Evolutionary conservation across 2,329 filamentous ascomycete genomes (phyloP).

Genomic region (Biscogniauxia sp.): DNA sequence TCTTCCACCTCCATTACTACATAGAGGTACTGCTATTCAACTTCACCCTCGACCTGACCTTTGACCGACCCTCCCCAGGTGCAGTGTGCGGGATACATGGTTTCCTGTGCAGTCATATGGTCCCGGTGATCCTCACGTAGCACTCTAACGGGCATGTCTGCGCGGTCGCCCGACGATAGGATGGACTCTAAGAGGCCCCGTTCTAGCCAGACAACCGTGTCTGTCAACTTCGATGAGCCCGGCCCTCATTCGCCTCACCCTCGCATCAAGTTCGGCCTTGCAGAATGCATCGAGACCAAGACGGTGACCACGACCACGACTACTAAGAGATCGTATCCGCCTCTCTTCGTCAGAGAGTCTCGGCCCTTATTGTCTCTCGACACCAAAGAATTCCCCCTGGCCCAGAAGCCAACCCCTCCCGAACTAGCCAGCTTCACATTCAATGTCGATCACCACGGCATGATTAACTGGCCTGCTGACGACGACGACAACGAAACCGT

Average conservation of each 20-base stretch:
- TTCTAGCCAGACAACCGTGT: constrained; percentile 42
- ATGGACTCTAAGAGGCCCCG: constrained; percentile 33
- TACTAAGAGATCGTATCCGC: constrained; percentile 79
- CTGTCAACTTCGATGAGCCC: constrained; percentile 47
- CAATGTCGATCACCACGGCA: constrained; percentile 60
- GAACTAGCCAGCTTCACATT: constrained; percentile 77
- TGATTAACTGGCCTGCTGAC: constrained; percentile 35
- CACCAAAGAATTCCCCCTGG: constrained; percentile 85
- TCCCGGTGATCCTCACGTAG: not conserved
- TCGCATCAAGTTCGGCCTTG: constrained; percentile 54
- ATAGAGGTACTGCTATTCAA: not conserved
- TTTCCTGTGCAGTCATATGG: constrained; percentile 2
- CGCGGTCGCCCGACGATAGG: constrained; percentile 19
- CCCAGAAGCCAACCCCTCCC: constrained; percentile 75
- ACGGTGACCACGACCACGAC: constrained; percentile 89
- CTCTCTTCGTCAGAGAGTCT: constrained; percentile 74
- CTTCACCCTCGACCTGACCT: not conserved
- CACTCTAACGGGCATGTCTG: constrained; percentile 16
- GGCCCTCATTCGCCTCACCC: constrained; percentile 38
- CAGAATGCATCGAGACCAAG: constrained; percentile 66
- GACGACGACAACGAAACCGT: constrained; percentile 20
- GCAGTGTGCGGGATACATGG: constrained; percentile 9
- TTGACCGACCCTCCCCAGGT: no score
- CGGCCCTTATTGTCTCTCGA: constrained; percentile 71
- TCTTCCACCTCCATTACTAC: not conserved